Conservation (phyloP, 2,329 filamentous ascomycete species). For the Diatrype stigma region DNA sequence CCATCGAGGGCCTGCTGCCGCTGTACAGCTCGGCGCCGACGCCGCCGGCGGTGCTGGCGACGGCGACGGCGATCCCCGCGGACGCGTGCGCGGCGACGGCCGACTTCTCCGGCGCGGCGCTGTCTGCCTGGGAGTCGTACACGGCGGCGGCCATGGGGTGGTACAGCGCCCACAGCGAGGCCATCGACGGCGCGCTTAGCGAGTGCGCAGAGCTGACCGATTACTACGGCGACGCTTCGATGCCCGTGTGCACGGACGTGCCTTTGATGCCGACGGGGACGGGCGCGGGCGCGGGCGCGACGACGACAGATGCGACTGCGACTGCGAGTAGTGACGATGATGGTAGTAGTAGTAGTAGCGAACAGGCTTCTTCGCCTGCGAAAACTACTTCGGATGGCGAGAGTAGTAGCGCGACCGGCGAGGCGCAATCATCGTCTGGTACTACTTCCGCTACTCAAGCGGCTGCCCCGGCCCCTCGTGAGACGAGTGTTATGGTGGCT, state of each 20-base stretch:
- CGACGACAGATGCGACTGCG: not conserved
- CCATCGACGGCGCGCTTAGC: slow-evolving; percentile 12
- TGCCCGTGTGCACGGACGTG: slow-evolving; percentile 14
- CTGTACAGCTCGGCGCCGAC: slow-evolving; percentile 15
- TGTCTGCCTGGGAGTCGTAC: slow-evolving; percentile 17
- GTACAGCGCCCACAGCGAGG: slow-evolving; percentile 17
- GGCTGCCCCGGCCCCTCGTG: slow-evolving; percentile 11
- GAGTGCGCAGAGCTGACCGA: slow-evolving; percentile 15
- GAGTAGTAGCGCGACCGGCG: not conserved
- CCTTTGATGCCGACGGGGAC: not conserved
- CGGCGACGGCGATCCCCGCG: slow-evolving; percentile 5
- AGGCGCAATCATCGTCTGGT: not conserved
- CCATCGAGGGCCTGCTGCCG: slow-evolving; percentile 9
- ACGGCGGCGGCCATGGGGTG: slow-evolving; percentile 13
- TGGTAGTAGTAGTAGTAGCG: no score
- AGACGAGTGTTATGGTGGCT: slow-evolving; percentile 13
- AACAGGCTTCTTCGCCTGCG: not conserved
- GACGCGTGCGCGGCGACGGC: slow-evolving; percentile 19
- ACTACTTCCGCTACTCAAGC: not conserved
- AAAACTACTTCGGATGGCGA: not conserved
- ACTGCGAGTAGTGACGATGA: not conserved
- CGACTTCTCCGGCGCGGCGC: slow-evolving; percentile 14
- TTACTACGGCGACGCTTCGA: not conserved
- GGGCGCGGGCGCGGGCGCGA: not conserved
- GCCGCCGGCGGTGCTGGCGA: slow-evolving; percentile 14